Evolutionary conservation across 2,329 filamentous ascomycete species (phyloP), one percentile per base, ranked within the genome.

Genomic region (Diaporthe sp.): DNA sequence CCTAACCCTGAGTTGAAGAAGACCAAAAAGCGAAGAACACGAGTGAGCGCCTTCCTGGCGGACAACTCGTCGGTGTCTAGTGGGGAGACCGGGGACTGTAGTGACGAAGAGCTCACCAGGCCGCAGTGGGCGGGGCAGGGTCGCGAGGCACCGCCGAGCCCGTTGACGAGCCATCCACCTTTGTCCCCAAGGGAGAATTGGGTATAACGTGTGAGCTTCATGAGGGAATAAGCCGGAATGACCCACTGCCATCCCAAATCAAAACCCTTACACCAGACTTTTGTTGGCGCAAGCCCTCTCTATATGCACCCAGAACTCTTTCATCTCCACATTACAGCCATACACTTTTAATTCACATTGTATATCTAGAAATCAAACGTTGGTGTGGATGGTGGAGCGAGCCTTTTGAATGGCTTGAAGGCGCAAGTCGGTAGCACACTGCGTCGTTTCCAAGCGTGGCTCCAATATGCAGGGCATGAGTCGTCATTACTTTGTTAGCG

Each of bases 121-220:
- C 42, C 73, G 25, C 32, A 55, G 22, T 25, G 53, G 53, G 17
- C 71, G 8, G 32, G 19, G 0, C 30, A 19, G 17, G 12, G 53
- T 17, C 42, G 10, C 2, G 55, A 50, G 13, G 53, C 51, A 30
- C n/a, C 58, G 53, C 68, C 61, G 17, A 75, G 74, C 42, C 74
- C 74, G 6, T 35, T 75, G 51, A 37, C 59, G n/a, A 75, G 68
- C 22, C 59, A 75, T 17, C 74, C 74, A 10, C 71, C 74, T 4
- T 3, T 73, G 25, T 66, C 70, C 5, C 66, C 65, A 12, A 70
- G 30, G 32, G 61, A 42, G 8, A 47, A 70, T 2, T 75, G 73
- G 73, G 37, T 75, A 19, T 75, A 37, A 75, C 1, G 22, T 30
- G 6, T 12, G 27, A 3, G 27, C 42, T 10, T 17, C 30, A 19